A percentile compares a stretch with the other conserved stretches of the same genome.
Evolutionary conservation across 1,284 basidiomycete species (phyloP).

Genomic region (Athelia psychrophila): DNA sequence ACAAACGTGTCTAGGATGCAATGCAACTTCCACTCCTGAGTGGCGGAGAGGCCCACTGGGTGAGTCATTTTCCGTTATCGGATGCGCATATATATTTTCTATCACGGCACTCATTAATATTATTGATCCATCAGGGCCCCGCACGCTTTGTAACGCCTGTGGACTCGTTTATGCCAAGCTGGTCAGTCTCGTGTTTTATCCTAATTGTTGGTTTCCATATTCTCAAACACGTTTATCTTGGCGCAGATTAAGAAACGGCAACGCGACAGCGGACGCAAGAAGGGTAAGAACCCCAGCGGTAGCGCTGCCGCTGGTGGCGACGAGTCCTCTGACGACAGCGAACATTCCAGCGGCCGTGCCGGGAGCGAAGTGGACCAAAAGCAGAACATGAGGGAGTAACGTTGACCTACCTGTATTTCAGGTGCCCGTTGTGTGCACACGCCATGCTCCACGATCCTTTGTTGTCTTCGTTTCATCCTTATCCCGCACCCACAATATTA

Average conservation of each 20-base stretch:
- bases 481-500: no score
- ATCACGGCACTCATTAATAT: background rate
- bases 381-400: no score
- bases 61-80: constrained; percentile 31
- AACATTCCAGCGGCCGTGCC: no score
- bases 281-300: background rate
- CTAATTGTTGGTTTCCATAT: background rate
- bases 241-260: background rate
- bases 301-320: no score
- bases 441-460: no score
- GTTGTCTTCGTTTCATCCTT: no score
- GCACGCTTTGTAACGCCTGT: constrained; percentile 76
- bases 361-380: no score
- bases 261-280: background rate
- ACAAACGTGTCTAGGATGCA: constrained; percentile 75
- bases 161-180: constrained; percentile 78
- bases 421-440: no score
- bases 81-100: constrained; percentile 1
- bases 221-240: background rate
- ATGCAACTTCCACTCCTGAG: constrained; percentile 81
- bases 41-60: constrained; percentile 80
- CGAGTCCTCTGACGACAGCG: no score
- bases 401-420: no score
- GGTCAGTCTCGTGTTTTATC: constrained; percentile 36
- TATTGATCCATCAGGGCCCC: constrained; percentile 44